Evolutionary conservation across 306 rosid genomes (phyloP), one percentile per base, ranked within the genome.

Genomic region (Prunus kanzakura): DNA sequence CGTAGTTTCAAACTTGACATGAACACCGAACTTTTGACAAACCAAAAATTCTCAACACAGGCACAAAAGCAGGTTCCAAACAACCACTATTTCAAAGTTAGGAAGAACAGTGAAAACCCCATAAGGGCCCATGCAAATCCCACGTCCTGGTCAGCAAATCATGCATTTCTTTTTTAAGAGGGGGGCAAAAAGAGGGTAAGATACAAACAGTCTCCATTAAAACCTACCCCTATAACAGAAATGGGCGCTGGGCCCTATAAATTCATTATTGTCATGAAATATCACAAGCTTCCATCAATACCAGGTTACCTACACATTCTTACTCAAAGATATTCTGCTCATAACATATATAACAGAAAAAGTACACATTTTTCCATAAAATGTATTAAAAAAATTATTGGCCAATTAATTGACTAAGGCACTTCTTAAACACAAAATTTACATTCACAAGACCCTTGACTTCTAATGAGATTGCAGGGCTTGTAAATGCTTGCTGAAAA

Each of bases 201-300:
- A 43, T 6, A 52, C 19, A 46, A 54, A n/a, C 14, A 1, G 60
- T 22, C 76, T 6, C 77, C 47, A 76, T 61, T 63, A 41, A 72
- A 62, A 46, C 77, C 69, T 49, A 35, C 71, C 55, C 47, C 30
- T 38, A 29, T 20, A 61, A 15, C 75, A 38, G 54, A 79, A 73
- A 43, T 64, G 29, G 18, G 41, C 19, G 3, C 49, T 9, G 66
- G 82, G 65, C 38, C 73, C 82, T 51, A 38, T 23, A n/a, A 50
- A 14, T 14, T 57, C 29, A 54, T 71, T 38, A 71, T 66, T 64
- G 56, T 57, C 75, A 57, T 72, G 49, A 65, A 75, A 74, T 73
- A 73, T 50, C 64, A 64, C 3, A 71, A 71, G 70, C 67, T 80
- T 72, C 62, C 62, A 80, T 71, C 50, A 46, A 74, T 50, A 51